phyloP scores from a whole-genome alignment of 768 basidiomycete species.

The Astraeus odoratus region DNA sequence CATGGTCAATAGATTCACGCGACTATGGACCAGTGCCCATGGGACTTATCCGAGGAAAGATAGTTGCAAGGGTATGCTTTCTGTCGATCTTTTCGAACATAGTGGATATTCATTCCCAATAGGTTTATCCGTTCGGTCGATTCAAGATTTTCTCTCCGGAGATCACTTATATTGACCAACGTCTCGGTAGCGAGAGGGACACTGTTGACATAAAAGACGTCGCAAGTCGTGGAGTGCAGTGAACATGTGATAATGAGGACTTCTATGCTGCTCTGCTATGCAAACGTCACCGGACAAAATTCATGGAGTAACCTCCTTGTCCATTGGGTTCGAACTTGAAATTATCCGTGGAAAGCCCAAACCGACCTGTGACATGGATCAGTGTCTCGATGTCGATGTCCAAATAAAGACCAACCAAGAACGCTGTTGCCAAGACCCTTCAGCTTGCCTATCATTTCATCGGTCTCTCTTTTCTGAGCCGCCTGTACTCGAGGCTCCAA shows the following conservation, averaged over 20 bases:
- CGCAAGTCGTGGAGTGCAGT: background rate
- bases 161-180: constrained; percentile 17
- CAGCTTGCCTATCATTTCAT: constrained; percentile 88
- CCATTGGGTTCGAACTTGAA: constrained; percentile 95
- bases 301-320: constrained; percentile 93
- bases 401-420: constrained; percentile 47
- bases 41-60: constrained; percentile 61
- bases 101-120: constrained; percentile 3
- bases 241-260: background rate
- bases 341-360: constrained; percentile 92
- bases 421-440: constrained; percentile 90
- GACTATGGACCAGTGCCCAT: constrained; percentile 90
- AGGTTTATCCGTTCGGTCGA: constrained; percentile 26
- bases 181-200: background rate
- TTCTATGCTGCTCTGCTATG: too few species aligned
- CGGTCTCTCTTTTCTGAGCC: constrained; percentile 80
- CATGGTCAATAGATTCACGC: constrained; percentile 80
- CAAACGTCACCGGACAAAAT: constrained; percentile 52
- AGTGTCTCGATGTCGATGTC: background rate
- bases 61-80: constrained; percentile 54
- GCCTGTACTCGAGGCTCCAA: constrained; percentile 66
- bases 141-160: constrained; percentile 20
- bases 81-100: background rate
- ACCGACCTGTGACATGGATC: constrained; percentile 53
- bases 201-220: background rate